These are phyloP conservation scores for Trametes hirsuta DNA, from an alignment of 1,284 basidiomycete genomes.

Conservation along the genomic window DNA sequence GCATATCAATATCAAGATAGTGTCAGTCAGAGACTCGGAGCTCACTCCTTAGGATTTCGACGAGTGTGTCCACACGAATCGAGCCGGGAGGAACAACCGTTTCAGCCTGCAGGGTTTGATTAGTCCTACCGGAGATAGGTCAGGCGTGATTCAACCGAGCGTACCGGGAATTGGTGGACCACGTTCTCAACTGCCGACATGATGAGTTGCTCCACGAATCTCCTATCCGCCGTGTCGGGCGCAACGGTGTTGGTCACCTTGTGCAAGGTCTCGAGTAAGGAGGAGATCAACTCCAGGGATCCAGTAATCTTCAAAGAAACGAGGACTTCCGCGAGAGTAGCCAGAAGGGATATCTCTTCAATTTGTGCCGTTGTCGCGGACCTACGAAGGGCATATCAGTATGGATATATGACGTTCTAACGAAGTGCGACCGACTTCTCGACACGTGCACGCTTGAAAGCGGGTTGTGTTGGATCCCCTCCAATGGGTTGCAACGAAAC, in stretches of 20 bases:
- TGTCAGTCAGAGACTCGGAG: slow-evolving; percentile 3
- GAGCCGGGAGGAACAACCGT: slow-evolving; percentile 42
- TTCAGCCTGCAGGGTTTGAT: slow-evolving; percentile 35
- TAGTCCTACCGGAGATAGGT: background rate
- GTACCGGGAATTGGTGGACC: slow-evolving; percentile 63
- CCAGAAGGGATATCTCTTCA: slow-evolving; percentile 50
- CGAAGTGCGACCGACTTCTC: slow-evolving; percentile 48
- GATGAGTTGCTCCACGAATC: slow-evolving; percentile 85
- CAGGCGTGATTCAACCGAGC: slow-evolving; percentile 17
- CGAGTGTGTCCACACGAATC: slow-evolving; percentile 78
- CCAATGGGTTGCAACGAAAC: slow-evolving; percentile 50
- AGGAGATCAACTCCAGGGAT: slow-evolving; percentile 72
- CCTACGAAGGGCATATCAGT: background rate
- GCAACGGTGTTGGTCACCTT: slow-evolving; percentile 61
- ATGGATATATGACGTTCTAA: background rate
- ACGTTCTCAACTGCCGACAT: slow-evolving; percentile 81
- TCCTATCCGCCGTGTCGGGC: slow-evolving; percentile 59
- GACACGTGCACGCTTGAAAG: slow-evolving; percentile 64
- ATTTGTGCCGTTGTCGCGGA: background rate
- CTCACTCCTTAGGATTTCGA: slow-evolving; percentile 85
- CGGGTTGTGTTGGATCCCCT: slow-evolving; percentile 46
- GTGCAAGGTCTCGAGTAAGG: slow-evolving; percentile 76
- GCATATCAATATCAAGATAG: slow-evolving; percentile 9
- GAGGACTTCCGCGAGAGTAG: slow-evolving; percentile 74
- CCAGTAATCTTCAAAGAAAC: slow-evolving; percentile 65